Base-by-base conservation (phyloP, 108 stramenopile species). In the Fragilaria crotonensis region DNA sequence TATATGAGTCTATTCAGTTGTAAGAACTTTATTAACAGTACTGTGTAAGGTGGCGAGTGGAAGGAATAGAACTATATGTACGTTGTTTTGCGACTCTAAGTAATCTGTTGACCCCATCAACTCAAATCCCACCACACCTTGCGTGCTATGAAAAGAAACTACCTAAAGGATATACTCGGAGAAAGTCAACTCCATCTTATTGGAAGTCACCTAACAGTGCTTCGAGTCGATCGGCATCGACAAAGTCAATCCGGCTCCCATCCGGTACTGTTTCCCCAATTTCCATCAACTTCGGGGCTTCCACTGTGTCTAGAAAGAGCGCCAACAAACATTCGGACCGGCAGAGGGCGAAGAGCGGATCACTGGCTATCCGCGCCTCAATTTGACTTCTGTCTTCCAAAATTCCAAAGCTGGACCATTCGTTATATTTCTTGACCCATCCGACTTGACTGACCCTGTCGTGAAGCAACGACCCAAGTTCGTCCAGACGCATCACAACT, bases 271-370 rank as follows among this genome's bases (percentile, higher is more conserved):
- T 46, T 30, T 80, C 52, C 1, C 73, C 74, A 5, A 70, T 5
- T 64, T 77, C 65, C 36, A 72, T 52, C 64, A 92, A 54, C 30
- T 65, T 63, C 3, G 90, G 90, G 23, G 61, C 25, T 62, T 92
- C 90, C 25, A 92, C 83, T 21, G 58, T 71, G 2, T 72, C 28
- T 25, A 92, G 49, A 63, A 84, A 92, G 29, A 92, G 47, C 5
- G 81, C 86, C 66, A 88, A 57, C 44, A 92, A 57, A 65, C 86
- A 92, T 71, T 92, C 90, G 4, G 90, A 86, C 19, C 90, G 74
- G 52, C 63, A 79, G 76, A 92, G 71, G 25, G 73, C 48, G 59
- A 92, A 80, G 0, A 92, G 58, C 19, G 90, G 90, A 78, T 92
- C 79, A 4, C 56, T 58, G 11, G 48, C 27, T 32, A 92, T 82